Evolutionary conservation across 208 protist genomes (phyloP), one percentile per base, ranked within the genome.

Genomic region (Acanthamoeba castellanii): DNA sequence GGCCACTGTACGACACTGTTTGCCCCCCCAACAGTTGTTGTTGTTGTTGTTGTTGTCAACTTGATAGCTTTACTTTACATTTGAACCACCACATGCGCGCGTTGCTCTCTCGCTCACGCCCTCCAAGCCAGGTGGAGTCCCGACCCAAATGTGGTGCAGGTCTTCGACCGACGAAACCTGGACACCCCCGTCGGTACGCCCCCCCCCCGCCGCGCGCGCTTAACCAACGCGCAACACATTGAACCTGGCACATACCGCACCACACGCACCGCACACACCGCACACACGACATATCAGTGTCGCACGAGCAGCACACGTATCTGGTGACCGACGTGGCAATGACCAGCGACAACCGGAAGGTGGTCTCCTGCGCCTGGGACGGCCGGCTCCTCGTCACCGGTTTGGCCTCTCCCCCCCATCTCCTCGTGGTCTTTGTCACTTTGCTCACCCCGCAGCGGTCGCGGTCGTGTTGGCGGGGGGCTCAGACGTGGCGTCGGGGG

Each of bases 291-390:
- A 64, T 9, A 25, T 64, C 20, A 85, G 76, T 57, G 45, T 59
- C 45, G 34, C 76, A 85, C 25, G n/a, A 57, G 27, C 34, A 22
- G 13, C 76, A 85, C 76, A 57, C 76, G 25, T 85, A 85, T 25
- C 13, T 59, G 3, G 25, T 85, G 25, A 85, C 76, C 7, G 76
- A 59, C 76, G 30, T 85, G 45, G 76, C 42, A 13, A 85, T 85
- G 76, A 85, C 76, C n/a, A 50, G 45, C 45, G 76, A 85, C 76
- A 25, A 57, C 45, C 3, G 22, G 13, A 85, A 57, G 20, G 45
- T 85, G 25, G 42, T 85, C 42, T 59, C 45, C 42, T 85, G 76
- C 30, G 76, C 76, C 9, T 85, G 76, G 76, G 76, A 85, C 45
- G 76, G 76, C 34, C 3, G 8, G 8, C 7, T 85, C 47, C 52